Conservation (phyloP, 495 filamentous ascomycete genomes). For the Trichoderma parareesei region DNA sequence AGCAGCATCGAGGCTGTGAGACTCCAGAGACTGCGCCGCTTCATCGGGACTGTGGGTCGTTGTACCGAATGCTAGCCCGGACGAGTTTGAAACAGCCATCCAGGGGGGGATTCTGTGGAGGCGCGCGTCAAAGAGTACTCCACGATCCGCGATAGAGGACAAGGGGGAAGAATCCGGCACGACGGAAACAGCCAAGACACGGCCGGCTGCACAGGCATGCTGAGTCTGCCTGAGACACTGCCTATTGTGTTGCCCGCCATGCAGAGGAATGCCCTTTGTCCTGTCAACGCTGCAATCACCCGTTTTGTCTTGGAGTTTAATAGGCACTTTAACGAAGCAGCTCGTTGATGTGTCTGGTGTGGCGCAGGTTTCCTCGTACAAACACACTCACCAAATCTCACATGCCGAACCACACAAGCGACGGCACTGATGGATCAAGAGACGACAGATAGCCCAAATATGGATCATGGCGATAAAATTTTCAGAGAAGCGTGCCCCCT, state of each 20-base stretch:
- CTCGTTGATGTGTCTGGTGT: neutral
- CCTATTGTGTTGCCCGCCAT: neutral
- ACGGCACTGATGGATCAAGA: neutral
- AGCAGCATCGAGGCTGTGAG: neutral
- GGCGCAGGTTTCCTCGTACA: neutral
- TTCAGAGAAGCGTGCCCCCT: neutral
- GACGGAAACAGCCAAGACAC: constrained; percentile 6
- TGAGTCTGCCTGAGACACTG: neutral
- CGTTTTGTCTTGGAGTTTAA: neutral
- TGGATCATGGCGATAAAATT: neutral
- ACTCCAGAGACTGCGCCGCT: neutral
- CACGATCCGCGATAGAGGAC: neutral
- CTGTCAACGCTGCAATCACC: neutral
- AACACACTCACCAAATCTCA: neutral
- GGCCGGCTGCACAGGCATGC: neutral
- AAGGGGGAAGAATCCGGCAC: neutral
- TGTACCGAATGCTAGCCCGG: neutral
- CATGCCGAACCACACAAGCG: neutral
- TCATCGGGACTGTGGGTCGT: neutral
- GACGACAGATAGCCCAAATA: neutral
- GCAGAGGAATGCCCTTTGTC: neutral
- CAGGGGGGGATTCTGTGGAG: neutral
- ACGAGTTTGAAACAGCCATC: neutral
- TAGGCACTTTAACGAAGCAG: neutral
- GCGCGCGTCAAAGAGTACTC: neutral